Evolutionary conservation across 495 filamentous ascomycete genomes (phyloP), one percentile per base, ranked within the genome.

Genomic region (Neurospora pannonica): DNA sequence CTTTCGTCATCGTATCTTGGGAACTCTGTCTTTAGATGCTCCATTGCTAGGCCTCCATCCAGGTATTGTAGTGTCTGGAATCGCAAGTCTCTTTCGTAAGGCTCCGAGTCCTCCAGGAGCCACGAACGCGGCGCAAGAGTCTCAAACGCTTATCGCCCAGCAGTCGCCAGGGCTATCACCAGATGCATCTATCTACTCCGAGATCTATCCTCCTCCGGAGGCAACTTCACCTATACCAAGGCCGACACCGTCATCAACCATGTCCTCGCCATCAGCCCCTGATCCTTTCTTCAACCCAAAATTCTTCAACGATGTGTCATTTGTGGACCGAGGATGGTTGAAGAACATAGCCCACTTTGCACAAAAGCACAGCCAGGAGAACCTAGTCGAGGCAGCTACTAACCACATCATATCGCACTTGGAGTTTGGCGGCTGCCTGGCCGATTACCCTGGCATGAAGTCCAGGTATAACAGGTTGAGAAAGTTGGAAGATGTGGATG

Each of bases 1-100:
- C 21, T 87, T 91, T 71, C 87, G 88, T n/a, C 94, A 97, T 83
- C 88, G 89, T 4, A 93, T 97, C 24, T 79, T 98, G 17, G 95
- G 95, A 0, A 90, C 89, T 2, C 84, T 98, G n/a, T 92, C 91
- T 71, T 91, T 97, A 72, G 95, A 98, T 81, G 91, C 91, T 0
- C 95, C 95, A 0, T 91, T 96, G 67, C 85, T 97, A 3, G 95
- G 95, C 0, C 91, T 98, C 75, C 94, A 98, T 82, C 94, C 94
- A 0, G 92, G 95, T 2, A 89, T 98, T 28, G 88, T 98, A 17
- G 86, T 90, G 4, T 91, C 92, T 24, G 94, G 95, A 3, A 87
- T 97, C 28, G 85, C 88, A 4, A 94, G 93, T 77, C 84, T 97
- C 10, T 94, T 97, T 79, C 87, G 88, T 24, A 87, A 88, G 13